These are phyloP conservation scores for Odonthalia washingtoniensis DNA, from an alignment of 31 red algal genomes.

Conservation along the genomic window DNA sequence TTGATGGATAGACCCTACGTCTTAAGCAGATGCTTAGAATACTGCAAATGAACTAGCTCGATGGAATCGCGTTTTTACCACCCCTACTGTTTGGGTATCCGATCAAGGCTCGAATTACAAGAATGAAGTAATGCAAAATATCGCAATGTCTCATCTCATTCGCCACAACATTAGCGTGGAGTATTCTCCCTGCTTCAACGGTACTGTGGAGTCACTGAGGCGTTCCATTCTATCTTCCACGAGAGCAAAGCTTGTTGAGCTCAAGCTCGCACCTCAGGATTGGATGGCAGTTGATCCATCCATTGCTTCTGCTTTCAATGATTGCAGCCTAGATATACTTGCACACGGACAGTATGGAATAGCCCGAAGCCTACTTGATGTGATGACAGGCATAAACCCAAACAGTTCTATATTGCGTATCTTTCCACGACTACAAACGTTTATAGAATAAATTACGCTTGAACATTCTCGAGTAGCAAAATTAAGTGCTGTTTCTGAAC, in stretches of 20 bases:
- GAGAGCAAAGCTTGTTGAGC: conserved; percentile 33
- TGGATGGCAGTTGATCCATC: conserved; percentile 16
- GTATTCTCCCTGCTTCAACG: conserved; percentile 40
- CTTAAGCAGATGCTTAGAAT: background rate
- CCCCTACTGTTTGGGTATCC: conserved; percentile 9
- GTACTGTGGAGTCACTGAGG: conserved; percentile 36
- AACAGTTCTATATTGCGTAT: background rate
- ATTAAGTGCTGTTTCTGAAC: too few relatives aligned
- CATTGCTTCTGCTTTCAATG: conserved; percentile 46
- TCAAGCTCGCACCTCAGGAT: conserved; percentile 45
- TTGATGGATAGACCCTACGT: conserved; percentile 36
- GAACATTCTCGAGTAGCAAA: too few relatives aligned
- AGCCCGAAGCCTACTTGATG: background rate
- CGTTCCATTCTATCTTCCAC: conserved; percentile 6
- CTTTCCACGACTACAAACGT: too few relatives aligned
- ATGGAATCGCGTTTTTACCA: conserved; percentile 41
- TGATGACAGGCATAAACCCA: conserved; percentile 11
- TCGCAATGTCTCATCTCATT: conserved; percentile 5
- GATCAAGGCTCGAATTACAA: conserved; percentile 60
- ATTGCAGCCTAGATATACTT: conserved; percentile 25
- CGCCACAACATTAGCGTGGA: conserved; percentile 10
- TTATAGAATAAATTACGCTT: too few relatives aligned
- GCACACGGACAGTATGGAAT: conserved; percentile 12
- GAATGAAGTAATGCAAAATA: background rate
- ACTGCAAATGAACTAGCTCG: conserved; percentile 15